phyloP scores from a whole-genome alignment of 352 stramenopile genomes.

The Blastocystis sp. region DNA sequence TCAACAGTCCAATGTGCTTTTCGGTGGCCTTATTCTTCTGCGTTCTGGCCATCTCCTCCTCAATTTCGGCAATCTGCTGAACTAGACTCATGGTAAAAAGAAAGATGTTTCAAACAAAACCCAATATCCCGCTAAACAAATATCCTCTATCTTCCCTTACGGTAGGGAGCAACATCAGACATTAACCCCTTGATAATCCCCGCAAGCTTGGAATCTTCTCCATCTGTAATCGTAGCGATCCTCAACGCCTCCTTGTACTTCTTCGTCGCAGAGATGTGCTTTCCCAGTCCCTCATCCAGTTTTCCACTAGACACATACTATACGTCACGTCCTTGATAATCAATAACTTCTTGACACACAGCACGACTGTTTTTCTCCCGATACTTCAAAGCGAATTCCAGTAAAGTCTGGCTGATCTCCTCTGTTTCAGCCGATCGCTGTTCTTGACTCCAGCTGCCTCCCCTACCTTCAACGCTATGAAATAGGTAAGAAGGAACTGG shows the following conservation, averaged over 20 bases:
- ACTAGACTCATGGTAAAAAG: constrained; percentile 56
- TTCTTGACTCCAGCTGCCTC: not conserved
- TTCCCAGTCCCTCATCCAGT: not conserved
- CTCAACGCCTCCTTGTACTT: not conserved
- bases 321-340: not conserved
- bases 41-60: constrained; percentile 57
- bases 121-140: not conserved
- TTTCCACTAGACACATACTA: constrained; percentile 13
- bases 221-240: constrained; percentile 34
- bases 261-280: not conserved
- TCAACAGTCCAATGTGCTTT: constrained; percentile 94
- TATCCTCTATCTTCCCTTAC: not conserved
- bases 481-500: not conserved
- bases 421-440: not conserved
- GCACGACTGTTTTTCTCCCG: constrained; percentile 1
- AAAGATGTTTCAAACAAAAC: not conserved
- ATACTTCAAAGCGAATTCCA: not conserved
- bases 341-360: not conserved
- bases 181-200: constrained; percentile 18
- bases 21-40: constrained; percentile 99
- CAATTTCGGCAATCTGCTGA: constrained; percentile 60
- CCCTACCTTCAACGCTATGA: not conserved
- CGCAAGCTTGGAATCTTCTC: not conserved
- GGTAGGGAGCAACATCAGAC: not conserved
- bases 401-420: constrained; percentile 19